These are phyloP conservation scores for Intubia oerlemansii DNA, from an alignment of 2,329 filamentous ascomycete genomes.

Conservation along the genomic window DNA sequence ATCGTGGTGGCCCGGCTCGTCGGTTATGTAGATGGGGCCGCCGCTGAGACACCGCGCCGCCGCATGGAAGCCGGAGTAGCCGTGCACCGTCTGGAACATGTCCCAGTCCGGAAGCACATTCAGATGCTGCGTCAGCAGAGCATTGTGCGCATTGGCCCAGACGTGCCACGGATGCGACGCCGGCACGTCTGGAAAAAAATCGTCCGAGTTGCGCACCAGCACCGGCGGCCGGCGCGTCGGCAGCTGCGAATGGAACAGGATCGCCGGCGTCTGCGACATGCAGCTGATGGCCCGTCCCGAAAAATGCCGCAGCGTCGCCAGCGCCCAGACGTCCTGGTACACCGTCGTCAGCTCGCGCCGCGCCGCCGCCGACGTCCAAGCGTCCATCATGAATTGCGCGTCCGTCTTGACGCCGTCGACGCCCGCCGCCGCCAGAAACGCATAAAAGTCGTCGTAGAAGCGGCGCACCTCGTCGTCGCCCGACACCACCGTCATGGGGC, in stretches of 20 bases:
- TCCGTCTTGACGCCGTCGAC: conserved; percentile 86
- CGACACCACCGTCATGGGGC: conserved; percentile 51
- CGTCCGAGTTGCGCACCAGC: conserved; percentile 66
- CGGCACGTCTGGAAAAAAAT: conserved; percentile 74
- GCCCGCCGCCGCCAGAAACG: conserved; percentile 51
- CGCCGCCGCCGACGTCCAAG: conserved; percentile 43
- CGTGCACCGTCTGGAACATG: conserved; percentile 44
- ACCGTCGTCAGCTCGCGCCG: conserved; percentile 50
- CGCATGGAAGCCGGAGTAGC: conserved; percentile 67
- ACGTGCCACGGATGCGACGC: conserved; percentile 85
- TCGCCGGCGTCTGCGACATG: conserved; percentile 80
- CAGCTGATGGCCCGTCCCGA: conserved; percentile 64
- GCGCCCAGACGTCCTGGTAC: conserved; percentile 75
- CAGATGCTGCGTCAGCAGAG: conserved; percentile 60
- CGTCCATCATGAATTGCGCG: conserved; percentile 74
- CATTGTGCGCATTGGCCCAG: conserved; percentile 83
- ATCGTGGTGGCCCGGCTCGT: conserved; percentile 67
- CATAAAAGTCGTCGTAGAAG: conserved; percentile 85
- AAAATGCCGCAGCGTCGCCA: conserved; percentile 60
- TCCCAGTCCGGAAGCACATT: conserved; percentile 74
- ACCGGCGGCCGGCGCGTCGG: conserved; percentile 54
- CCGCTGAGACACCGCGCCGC: conserved; percentile 78
- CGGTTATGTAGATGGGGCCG: conserved; percentile 87
- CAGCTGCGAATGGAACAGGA: conserved; percentile 68
- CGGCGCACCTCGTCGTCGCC: conserved; percentile 49